Base-by-base conservation (phyloP, 306 rosid genomes). In the Sicyos baderoa region DNA sequence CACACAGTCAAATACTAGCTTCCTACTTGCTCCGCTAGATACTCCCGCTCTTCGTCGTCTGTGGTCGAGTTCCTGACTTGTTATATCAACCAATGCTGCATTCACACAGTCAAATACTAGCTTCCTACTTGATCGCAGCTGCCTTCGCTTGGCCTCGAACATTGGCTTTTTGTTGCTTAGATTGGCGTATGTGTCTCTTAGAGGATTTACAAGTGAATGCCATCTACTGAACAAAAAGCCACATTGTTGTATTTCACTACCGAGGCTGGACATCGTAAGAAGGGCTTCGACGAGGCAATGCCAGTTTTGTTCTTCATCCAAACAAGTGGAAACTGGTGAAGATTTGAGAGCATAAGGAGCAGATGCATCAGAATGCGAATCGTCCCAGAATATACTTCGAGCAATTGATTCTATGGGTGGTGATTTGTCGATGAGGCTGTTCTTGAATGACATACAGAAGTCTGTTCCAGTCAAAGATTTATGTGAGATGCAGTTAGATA, bases 401-500 rank as follows among this genome's bases (percentile, higher is more conserved):
- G 99, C 77, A 64, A 94, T 82, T 68, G 99, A 94, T 86, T 82
- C 99, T 81, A 94, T 93, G 21, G 82, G 99, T 17, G 97, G 99
- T n/a, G 99, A 90, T 76, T 93, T 93, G 91, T 93, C 97, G 37
- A 94, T 90, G 75, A 90, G 87, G 74, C 84, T 94, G 42, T 85
- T 86, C 86, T 80, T 94, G 2, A 72, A 67, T 4, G 75, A 66
- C 53, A 27, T 68, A 23, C 5, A 29, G 61, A 80, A 73, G 73
- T 87, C 99, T 88, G 72, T 67, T 67, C 44, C 62, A 37, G 32
- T 74, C 2, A 82, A 37, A 23, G 11, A 62, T 23, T 72, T 37
- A 50, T 14, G 48, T 48, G 9, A 68, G 56, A 53, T 67, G 56
- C 53, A 13, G 54, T 13, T 48, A 23, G 15, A 67, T 32, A 49